phyloP scores from a whole-genome alignment of 2,329 filamentous ascomycete species.

The Aspergillus flavus region DNA sequence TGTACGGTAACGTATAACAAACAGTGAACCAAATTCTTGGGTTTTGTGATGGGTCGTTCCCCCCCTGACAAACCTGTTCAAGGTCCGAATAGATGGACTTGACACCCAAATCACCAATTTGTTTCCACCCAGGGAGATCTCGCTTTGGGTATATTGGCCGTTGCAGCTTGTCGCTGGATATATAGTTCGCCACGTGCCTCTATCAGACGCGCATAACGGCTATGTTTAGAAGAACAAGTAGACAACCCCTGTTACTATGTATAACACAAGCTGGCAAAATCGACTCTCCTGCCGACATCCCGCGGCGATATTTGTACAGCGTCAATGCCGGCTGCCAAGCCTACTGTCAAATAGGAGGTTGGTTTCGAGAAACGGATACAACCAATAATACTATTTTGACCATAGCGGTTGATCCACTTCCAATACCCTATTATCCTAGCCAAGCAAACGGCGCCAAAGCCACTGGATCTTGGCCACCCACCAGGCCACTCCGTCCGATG shows the following conservation, averaged over 20 bases:
- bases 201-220: background rate
- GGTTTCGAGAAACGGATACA: background rate
- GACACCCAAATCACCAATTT: background rate
- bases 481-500: background rate
- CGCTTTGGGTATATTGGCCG: background rate
- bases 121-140: background rate
- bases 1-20: background rate
- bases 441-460: conserved; percentile 1
- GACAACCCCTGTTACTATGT: background rate
- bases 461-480: background rate
- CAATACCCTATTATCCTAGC: background rate
- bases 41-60: too few species aligned
- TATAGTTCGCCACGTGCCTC: background rate
- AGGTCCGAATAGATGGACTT: background rate
- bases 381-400: background rate
- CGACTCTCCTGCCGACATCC: background rate
- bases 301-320: background rate
- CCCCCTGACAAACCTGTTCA: background rate
- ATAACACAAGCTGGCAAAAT: background rate
- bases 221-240: background rate
- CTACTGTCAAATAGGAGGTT: background rate
- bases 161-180: background rate
- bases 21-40: background rate
- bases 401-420: background rate
- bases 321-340: background rate